Evolutionary conservation across 2,329 filamentous ascomycete genomes (phyloP), one percentile per base, ranked within the genome.

Genomic region (Raffaelea ambrosiae): DNA sequence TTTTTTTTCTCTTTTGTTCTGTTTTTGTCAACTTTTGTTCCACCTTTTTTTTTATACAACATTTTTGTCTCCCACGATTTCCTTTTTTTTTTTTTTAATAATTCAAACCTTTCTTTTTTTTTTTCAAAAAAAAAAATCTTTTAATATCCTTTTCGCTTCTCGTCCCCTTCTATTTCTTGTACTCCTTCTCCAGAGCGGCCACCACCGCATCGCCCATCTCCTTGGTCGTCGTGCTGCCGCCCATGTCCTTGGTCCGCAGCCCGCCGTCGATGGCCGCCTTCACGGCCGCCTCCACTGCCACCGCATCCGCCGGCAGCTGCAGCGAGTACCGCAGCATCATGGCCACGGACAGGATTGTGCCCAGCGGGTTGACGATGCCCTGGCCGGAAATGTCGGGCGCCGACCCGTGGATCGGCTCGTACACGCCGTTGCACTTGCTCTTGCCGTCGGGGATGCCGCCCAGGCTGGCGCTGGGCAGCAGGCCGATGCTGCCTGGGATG

Each of bases 311-410:
- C 26, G 85, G 81, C 55, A 90, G 79, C 59, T 82, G 81, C 50
- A 97, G 79, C 14, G 89, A 95, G 74, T 96, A 97, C 62, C 88
- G 84, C 60, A 96, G 77, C 84, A 98, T 87, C 89, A 97, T 95
- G 59, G 88, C 88, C 14, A 95, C 77, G 13, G 89, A 95, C 40
- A 97, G 79, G 54, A 97, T 88, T 47, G 88, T 90, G 44, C 90
- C 91, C 51, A 97, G 76, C 31, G 91, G 91, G 74, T 94, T 95
- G 60, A 95, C 89, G 57, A 95, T 84, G 51, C 87, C 87, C 70
- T 94, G 79, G 56, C 91, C 90, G 2, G 87, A 88, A 59, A 97
- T 97, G 61, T 97, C 90, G 23, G 90, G 91, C 19, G 91, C 91
- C 41, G 87, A 93, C 35, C 88, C 90, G 66, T 98, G 91, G 59